A percentile compares a stretch with the other conserved stretches of the same genome.
Evolutionary conservation across 306 rosid genomes (phyloP).

Genomic region (Medicago truncatula): DNA sequence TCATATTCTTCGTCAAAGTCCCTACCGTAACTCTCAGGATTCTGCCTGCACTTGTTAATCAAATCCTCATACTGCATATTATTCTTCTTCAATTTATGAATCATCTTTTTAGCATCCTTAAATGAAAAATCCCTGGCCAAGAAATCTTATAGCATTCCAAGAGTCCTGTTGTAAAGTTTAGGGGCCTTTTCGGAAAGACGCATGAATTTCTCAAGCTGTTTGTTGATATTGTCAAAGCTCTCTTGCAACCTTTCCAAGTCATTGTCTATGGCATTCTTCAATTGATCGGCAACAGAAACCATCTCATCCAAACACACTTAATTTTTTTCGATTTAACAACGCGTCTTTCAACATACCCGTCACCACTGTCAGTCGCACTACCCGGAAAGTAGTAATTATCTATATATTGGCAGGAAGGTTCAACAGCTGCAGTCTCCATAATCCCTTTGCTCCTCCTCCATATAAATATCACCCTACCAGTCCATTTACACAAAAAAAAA

Average conservation of each 20-base stretch:
- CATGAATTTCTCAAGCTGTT: no score
- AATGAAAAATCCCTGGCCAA: slow-evolving; percentile 82
- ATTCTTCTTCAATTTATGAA: slow-evolving; percentile 94
- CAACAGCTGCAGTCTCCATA: no score
- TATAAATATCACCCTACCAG: no score
- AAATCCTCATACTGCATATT: slow-evolving; percentile 87
- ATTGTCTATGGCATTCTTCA: slow-evolving; percentile 96
- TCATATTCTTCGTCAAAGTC: slow-evolving; percentile 65
- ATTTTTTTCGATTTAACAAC: slow-evolving; percentile 80
- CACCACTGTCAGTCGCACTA: slow-evolving; percentile 73
- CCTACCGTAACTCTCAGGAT: slow-evolving; percentile 71
- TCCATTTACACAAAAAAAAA: no score
- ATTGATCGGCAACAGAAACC: slow-evolving; percentile 82
- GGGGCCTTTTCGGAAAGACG: slow-evolving; percentile 91
- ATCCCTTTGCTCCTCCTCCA: no score
- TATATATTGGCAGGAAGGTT: no score
- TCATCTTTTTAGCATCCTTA: slow-evolving; percentile 97
- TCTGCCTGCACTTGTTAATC: slow-evolving; percentile 76
- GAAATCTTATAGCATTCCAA: slow-evolving; percentile 90
- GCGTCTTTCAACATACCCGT: slow-evolving; percentile 66
- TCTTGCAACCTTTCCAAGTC: slow-evolving; percentile 98
- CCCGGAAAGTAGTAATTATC: slow-evolving; percentile 54
- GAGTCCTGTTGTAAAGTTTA: slow-evolving; percentile 76
- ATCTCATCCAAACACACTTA: slow-evolving; percentile 89
- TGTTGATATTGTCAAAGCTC: slow-evolving; percentile 88